Percentiles rank a stretch among this genome's conserved stretches.
Conservation (phyloP, 495 filamentous ascomycete genomes). For the Durotheca rogersii region DNA sequence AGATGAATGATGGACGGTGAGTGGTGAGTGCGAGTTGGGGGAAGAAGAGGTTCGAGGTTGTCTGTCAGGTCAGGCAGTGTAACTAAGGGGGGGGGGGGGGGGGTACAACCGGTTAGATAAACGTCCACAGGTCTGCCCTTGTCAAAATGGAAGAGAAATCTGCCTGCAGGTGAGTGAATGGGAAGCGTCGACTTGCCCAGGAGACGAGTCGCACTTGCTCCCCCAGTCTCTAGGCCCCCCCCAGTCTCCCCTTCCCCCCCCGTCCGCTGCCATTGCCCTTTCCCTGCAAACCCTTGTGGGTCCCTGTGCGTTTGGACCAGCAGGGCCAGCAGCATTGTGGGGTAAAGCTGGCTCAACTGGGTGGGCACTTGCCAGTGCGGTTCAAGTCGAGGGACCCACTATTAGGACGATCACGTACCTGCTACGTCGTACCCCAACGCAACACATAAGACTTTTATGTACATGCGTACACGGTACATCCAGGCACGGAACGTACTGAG, state of each 20-base stretch:
- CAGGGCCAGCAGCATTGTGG: too few species aligned
- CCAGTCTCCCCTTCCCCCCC: too few species aligned
- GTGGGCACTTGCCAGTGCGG: constrained; percentile 1
- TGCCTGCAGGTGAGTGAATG: constrained; percentile 19
- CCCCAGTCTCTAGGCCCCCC: too few species aligned
- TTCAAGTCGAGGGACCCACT: constrained; percentile 19
- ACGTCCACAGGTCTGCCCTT: constrained; percentile 21
- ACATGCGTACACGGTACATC: too few species aligned
- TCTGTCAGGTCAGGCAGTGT: constrained; percentile 19
- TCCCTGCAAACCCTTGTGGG: constrained; percentile 16
- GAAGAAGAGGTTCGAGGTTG: constrained; percentile 4
- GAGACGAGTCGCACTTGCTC: not conserved
- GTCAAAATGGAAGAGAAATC: constrained; percentile 13
- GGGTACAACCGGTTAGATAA: constrained; percentile 32
- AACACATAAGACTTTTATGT: too few species aligned
- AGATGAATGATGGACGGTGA: constrained; percentile 11
- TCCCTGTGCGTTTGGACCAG: constrained; percentile 27
- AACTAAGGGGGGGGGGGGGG: too few species aligned
- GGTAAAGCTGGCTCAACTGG: constrained; percentile 27
- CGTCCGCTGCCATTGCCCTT: too few species aligned
- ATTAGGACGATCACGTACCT: not conserved
- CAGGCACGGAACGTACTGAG: too few species aligned
- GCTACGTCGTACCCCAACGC: too few species aligned
- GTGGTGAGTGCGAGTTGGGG: too few species aligned
- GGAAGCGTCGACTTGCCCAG: constrained; percentile 18